Base-by-base conservation (phyloP, 768 basidiomycete genomes). In the Megacollybia marginata region DNA sequence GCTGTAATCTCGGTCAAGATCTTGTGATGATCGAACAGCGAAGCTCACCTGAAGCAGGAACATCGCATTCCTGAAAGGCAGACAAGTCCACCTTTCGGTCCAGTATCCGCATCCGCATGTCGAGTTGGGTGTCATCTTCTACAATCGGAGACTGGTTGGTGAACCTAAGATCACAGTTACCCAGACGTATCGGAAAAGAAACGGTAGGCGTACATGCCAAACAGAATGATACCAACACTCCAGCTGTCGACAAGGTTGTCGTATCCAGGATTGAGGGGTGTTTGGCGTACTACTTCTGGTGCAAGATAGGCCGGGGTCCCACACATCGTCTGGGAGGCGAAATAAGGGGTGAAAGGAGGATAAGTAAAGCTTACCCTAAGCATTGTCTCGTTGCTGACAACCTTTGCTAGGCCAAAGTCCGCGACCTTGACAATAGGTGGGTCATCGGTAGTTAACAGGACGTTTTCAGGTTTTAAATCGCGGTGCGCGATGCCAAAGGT, bases 271-370 rank as follows among this genome's bases (percentile, higher is more conserved):
- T 73, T 66, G 23, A 28, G 23, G 40, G 75, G 70, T 42, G 72
- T 65, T 54, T 85, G 83, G 53, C 69, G 69, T 45, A 97, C 87
- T 32, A 99, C 91, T 57, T 97, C 94, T 1, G 92, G 92, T 1
- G 92, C 93, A 5, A 96, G 82, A 62, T 97, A 97, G 55, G 81
- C 83, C 0, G 95, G 95, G 0, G 96, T 99, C 4, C 95, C 95
- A 57, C 95, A 97, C 88, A 94, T 91, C 0, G 94, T 95, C 81
- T 88, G 58, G 13, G 49, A 20, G 2, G 44, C 55, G 48, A 13
- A 55, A 55, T 49, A 47, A 15, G 11, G 35, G 4, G 23, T 28
- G 23, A 28, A 35, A 46, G 13, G 19, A 16, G 36, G 36, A 5
- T n/a, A 28, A 35, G 12, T 19, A 5, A 46, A 23, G 64, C 80